These are phyloP conservation scores for Verticillium alfalfae DNA, from an alignment of 2,329 filamentous ascomycete species.

Conservation along the genomic window DNA sequence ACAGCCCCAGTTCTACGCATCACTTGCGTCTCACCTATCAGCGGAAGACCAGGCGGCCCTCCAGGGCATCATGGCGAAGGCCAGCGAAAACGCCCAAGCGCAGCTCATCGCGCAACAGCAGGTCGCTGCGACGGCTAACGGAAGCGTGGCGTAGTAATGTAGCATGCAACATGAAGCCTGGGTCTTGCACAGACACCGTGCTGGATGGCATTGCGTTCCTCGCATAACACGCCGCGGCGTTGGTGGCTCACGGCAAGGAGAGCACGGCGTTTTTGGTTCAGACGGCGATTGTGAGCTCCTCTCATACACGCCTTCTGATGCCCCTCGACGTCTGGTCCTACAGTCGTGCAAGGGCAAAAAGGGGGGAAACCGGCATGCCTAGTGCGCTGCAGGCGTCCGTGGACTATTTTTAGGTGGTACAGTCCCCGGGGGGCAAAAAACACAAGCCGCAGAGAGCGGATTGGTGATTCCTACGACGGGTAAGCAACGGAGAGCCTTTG, in stretches of 20 bases:
- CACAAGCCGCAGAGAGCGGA: neutral
- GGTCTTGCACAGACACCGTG: neutral
- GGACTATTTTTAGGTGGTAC: neutral
- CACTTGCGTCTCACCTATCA: conserved; percentile 71
- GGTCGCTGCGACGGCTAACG: conserved; percentile 14
- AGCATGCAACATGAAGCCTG: neutral
- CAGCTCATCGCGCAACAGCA: conserved; percentile 17
- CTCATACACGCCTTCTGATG: neutral
- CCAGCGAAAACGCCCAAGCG: conserved; percentile 35
- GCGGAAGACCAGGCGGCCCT: conserved; percentile 78
- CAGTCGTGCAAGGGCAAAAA: neutral
- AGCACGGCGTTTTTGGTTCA: neutral
- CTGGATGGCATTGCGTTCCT: neutral
- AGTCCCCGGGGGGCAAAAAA: neutral
- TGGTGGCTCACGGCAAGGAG: neutral
- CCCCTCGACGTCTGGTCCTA: neutral
- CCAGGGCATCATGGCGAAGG: conserved; percentile 68
- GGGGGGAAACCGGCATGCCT: neutral
- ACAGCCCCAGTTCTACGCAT: conserved; percentile 83
- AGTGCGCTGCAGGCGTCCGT: neutral
- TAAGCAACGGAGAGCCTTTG: neutral
- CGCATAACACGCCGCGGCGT: neutral
- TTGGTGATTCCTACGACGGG: neutral
- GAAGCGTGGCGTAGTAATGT: conserved; percentile 10
- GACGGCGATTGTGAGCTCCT: neutral